Conservation (phyloP, 257 asterid species). For the Scutellaria barbata region DNA sequence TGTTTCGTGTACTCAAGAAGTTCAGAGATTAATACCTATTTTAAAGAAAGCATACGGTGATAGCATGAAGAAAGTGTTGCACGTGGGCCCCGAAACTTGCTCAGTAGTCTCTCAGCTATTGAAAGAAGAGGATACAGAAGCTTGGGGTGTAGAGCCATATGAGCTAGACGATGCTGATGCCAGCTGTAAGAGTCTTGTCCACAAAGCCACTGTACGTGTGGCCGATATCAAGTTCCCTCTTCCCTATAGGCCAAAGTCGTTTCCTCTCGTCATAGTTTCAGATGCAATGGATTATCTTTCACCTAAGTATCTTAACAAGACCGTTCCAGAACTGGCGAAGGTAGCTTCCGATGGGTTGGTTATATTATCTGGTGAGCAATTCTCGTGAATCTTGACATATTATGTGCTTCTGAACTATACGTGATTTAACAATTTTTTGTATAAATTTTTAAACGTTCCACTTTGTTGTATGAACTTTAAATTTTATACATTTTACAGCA, state of each 20-base stretch:
- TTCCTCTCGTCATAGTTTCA: slow-evolving; percentile 84
- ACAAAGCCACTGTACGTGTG: slow-evolving; percentile 69
- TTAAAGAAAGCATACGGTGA: slow-evolving; percentile 77
- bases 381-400: slow-evolving; percentile 11
- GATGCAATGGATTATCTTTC: slow-evolving; percentile 88
- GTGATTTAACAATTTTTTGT: too few relatives aligned
- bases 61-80: slow-evolving; percentile 73
- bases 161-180: slow-evolving; percentile 74
- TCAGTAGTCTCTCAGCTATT: slow-evolving; percentile 67
- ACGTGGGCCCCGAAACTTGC: slow-evolving; percentile 89
- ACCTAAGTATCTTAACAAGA: slow-evolving; percentile 83
- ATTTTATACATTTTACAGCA: too few relatives aligned
- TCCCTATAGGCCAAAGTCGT: slow-evolving; percentile 78
- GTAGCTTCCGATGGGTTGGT: slow-evolving; percentile 83
- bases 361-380: slow-evolving; percentile 79
- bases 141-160: slow-evolving; percentile 93
- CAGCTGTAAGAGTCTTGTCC: slow-evolving; percentile 69
- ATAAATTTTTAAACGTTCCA: too few relatives aligned
- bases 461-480: too few relatives aligned
- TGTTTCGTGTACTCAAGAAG: slow-evolving; percentile 66
- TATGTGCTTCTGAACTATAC: background rate
- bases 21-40: slow-evolving; percentile 59
- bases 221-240: slow-evolving; percentile 90
- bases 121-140: slow-evolving; percentile 81
- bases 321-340: slow-evolving; percentile 85